Base-by-base conservation (phyloP, 208 protist genomes). In the Trypanosoma cruzi region DNA sequence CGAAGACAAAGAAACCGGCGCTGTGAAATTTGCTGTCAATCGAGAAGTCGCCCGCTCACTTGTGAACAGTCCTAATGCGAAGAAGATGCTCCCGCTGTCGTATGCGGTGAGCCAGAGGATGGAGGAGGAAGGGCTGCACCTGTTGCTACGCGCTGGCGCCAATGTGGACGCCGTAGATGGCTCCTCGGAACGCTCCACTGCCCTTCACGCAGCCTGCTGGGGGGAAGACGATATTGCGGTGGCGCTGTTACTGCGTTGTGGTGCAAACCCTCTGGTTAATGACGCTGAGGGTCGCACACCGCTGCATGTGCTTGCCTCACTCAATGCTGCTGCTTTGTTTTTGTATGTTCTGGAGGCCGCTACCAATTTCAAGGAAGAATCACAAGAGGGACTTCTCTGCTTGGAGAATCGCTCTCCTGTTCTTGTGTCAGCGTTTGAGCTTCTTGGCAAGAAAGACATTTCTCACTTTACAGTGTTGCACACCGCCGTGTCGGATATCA, bases 271-370 rank as follows among this genome's bases (percentile, higher is more conserved):
- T 0, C 58, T 73, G n/a, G 68, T 77, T 6, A 54, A 24, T 3
- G 77, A 92, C 59, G 75, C 79, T 1, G 73, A 81, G 24, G 81
- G 82, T 1, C 69, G 79, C 10, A 92, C 86, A 3, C 68, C 80
- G 14, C 67, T 92, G 20, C 86, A 92, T 69, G 63, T 87, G n/a
- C 65, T 87, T 2, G 82, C 80, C 46, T 79, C 64, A 34, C 77
- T 84, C 4, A 80, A 83, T 64, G 76, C 82, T 18, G 42, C 54
- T 14, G 42, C n/a, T 5, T 58, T 88, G 7, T 63, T 81, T 53
- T 53, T 59, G 18, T 68, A 60, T 32, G 5, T 84, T 22, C 63
- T 88, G 3, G 64, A 77, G 52, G 64, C 56, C 3, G 68, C 69
- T 1, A 64, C 68, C 22, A 72, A 0, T 26, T 7, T 22, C 1